Conservation (phyloP, 2,329 filamentous ascomycete species). For the Exophiala alcalophila region DNA sequence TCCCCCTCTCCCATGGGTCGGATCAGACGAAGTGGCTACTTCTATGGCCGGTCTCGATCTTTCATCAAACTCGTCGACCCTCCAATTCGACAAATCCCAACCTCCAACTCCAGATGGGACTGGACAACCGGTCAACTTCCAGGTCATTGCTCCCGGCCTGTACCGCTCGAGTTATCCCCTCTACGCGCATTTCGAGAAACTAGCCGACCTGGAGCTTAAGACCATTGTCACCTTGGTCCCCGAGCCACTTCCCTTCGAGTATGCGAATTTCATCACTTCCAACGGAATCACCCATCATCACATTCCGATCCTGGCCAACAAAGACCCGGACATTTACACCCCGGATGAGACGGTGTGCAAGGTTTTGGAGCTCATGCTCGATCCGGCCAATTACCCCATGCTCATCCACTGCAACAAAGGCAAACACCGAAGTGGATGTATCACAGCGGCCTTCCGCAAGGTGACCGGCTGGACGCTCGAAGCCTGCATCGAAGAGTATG, state of each 20-base stretch:
- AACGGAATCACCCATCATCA: slow-evolving; percentile 70
- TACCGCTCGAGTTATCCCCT: slow-evolving; percentile 81
- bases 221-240: slow-evolving; percentile 64
- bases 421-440: slow-evolving; percentile 87
- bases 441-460: slow-evolving; percentile 76
- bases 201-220: slow-evolving; percentile 67
- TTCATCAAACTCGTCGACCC: slow-evolving; percentile 20
- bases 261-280: slow-evolving; percentile 59
- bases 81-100: slow-evolving; percentile 30
- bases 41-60: slow-evolving; percentile 16
- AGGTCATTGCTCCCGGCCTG: slow-evolving; percentile 67
- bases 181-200: slow-evolving; percentile 65
- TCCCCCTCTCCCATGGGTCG: no score
- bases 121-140: slow-evolving; percentile 68
- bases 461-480: slow-evolving; percentile 64
- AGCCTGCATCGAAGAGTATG: slow-evolving; percentile 70
- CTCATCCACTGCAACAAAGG: slow-evolving; percentile 93
- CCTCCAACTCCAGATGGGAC: slow-evolving; percentile 35
- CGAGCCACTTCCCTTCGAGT: slow-evolving; percentile 47
- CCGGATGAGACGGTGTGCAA: slow-evolving; percentile 64
- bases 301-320: slow-evolving; percentile 82
- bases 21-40: slow-evolving; percentile 10
- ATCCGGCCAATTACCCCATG: slow-evolving; percentile 72
- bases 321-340: slow-evolving; percentile 66
- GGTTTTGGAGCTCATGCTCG: slow-evolving; percentile 68